Evolutionary conservation across 345 rosid genomes (phyloP), one percentile per base, ranked within the genome.

Genomic region (Murraya koenigii): DNA sequence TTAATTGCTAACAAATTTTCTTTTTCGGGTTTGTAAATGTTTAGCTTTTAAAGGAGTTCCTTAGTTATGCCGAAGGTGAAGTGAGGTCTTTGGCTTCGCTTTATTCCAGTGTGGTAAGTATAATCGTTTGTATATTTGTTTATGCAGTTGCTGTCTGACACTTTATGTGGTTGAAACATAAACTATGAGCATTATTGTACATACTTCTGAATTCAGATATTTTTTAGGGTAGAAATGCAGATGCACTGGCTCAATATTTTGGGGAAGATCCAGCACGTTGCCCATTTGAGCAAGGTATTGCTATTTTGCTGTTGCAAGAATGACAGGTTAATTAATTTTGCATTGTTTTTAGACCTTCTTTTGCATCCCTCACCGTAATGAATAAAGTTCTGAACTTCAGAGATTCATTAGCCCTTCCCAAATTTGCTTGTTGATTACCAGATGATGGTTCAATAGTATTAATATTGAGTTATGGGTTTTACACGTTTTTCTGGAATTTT

Each of bases 181-280:
- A 61, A 64, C 35, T 47, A 70, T 66, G 49, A 39, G 38, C 28
- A 69, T 23, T 70, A 20, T 63, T 52, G 25, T 63, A 44, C 80
- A 75, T 70, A 58, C 41, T 65, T 70, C 38, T 66, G 81, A 74
- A 79, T 56, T 55, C 66, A 32, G 55, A 63, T 78, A 49, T 62
- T 82, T 82, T 76, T 77, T 74, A 93, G 97, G 97, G 97, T 83
- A 91, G 91, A 88, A 91, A 90, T 49, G 90, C 91, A 28, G 97
- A 93, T 88, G 89, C 90, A 11, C 88, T 91, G 85, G 90, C 94
- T 44, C 89, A 87, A 77, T 93, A 91, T 81, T 93, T 93, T 72
- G 97, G 97, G 73, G 96, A 93, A 83, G 97, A 93, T 85, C 97
- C 97, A 49, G 90, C 92, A 32, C 97, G 96, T 47, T 93, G 90